Percentiles rank a stretch among this genome's conserved stretches.
phyloP scores from a whole-genome alignment of 2,329 filamentous ascomycete species.

The Fusarium graminum region DNA sequence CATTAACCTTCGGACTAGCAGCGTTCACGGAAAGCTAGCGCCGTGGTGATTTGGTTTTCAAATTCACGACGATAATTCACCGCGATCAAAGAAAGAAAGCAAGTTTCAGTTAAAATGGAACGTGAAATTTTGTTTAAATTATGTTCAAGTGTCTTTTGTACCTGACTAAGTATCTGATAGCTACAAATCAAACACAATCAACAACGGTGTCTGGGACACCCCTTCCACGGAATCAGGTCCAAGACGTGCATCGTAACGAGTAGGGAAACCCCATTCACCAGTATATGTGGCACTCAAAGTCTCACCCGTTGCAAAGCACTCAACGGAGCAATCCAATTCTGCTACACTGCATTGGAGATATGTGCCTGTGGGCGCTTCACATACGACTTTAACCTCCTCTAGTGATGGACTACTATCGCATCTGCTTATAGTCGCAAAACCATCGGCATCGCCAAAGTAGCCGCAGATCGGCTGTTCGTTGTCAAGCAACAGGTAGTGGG shows the following conservation, averaged over 20 bases:
- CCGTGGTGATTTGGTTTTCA: too few species aligned
- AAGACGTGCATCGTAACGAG: background rate
- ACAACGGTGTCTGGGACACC: background rate
- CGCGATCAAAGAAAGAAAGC: too few species aligned
- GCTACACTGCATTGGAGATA: background rate
- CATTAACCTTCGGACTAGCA: too few species aligned
- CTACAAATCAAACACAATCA: background rate
- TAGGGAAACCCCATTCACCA: background rate
- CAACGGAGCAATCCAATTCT: background rate
- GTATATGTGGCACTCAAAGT: background rate
- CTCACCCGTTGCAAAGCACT: background rate
- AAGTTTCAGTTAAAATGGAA: too few species aligned
- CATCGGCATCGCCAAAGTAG: background rate
- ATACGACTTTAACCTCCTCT: background rate
- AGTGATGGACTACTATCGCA: background rate
- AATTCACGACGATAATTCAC: too few species aligned
- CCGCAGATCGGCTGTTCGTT: background rate
- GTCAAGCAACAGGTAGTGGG: background rate
- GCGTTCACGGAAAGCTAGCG: too few species aligned
- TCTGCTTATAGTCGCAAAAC: background rate
- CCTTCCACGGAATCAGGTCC: background rate
- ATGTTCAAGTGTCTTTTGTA: too few species aligned
- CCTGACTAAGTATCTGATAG: too few species aligned
- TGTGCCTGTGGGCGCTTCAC: background rate
- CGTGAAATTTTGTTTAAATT: too few species aligned